These are phyloP conservation scores for Cordia subcordata DNA, from an alignment of 257 asterid genomes.

Conservation along the genomic window DNA sequence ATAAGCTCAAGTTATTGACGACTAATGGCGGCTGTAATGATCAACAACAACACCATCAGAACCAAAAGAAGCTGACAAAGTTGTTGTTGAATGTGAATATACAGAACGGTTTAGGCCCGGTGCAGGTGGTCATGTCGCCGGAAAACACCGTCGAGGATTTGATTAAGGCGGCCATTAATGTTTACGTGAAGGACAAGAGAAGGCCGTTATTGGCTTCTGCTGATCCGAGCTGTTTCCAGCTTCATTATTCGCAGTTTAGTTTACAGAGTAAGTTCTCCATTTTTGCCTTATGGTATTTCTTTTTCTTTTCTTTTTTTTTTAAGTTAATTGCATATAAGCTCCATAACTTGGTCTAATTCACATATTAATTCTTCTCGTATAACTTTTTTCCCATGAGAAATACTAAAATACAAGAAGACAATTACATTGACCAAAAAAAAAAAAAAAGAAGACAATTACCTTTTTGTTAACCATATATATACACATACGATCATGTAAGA, in stretches of 20 bases:
- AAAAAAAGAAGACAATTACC: too few species aligned
- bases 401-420: too few species aligned
- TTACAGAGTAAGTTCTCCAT: slow-evolving; percentile 36
- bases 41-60: not conserved
- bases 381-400: too few species aligned
- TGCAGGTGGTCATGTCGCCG: slow-evolving; percentile 52
- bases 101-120: slow-evolving; percentile 51
- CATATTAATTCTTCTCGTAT: too few species aligned
- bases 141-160: slow-evolving; percentile 48
- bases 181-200: slow-evolving; percentile 51
- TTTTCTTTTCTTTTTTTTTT: not conserved
- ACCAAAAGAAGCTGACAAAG: slow-evolving; percentile 32
- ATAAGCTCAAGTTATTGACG: not conserved
- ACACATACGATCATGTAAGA: too few species aligned
- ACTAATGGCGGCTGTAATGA: slow-evolving; percentile 7
- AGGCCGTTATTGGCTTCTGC: slow-evolving; percentile 39
- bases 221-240: slow-evolving; percentile 36
- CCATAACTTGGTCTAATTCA: not conserved
- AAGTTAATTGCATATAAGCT: not conserved
- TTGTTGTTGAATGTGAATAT: slow-evolving; percentile 47
- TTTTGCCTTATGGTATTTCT: not conserved
- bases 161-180: slow-evolving; percentile 41
- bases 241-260: slow-evolving; percentile 56
- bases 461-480: too few species aligned
- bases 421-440: too few species aligned